phyloP scores from a whole-genome alignment of 306 rosid genomes.

The Clitoria ternatea region DNA sequence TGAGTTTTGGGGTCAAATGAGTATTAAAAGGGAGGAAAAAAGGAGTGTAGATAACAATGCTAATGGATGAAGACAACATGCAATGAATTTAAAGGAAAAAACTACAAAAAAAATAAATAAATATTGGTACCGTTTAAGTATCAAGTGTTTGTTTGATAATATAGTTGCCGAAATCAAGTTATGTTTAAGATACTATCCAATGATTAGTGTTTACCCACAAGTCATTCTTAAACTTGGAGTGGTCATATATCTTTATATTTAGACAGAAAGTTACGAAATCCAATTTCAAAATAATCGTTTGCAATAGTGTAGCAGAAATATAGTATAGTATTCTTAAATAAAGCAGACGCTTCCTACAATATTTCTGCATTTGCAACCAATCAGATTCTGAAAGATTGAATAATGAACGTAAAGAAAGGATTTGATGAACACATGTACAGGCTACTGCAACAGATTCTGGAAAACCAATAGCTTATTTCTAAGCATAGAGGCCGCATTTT shows the following conservation, averaged over 20 bases:
- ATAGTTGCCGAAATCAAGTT: no score
- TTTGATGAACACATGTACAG: background rate
- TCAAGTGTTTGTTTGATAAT: no score
- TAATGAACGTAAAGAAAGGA: background rate
- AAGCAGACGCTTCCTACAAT: background rate
- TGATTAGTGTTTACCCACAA: no score
- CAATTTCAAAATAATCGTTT: background rate
- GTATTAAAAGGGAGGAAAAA: background rate
- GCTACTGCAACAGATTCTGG: conserved; percentile 8
- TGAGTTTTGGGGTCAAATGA: conserved; percentile 6
- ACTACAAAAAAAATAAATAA: no score
- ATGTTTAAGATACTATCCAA: no score
- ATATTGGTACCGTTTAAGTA: no score
- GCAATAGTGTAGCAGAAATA: background rate
- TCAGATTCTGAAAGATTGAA: background rate
- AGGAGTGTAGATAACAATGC: background rate
- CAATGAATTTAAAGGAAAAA: no score
- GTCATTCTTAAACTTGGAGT: no score
- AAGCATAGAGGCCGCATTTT: conserved; percentile 84
- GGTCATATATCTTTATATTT: conserved; percentile 6
- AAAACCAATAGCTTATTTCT: conserved; percentile 51
- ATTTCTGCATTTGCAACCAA: background rate
- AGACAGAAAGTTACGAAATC: background rate
- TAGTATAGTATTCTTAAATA: background rate
- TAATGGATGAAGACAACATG: background rate